A percentile compares a stretch with the other conserved stretches of the same genome.
phyloP scores from a whole-genome alignment of 257 asterid species.

The Solanum habrochaites region DNA sequence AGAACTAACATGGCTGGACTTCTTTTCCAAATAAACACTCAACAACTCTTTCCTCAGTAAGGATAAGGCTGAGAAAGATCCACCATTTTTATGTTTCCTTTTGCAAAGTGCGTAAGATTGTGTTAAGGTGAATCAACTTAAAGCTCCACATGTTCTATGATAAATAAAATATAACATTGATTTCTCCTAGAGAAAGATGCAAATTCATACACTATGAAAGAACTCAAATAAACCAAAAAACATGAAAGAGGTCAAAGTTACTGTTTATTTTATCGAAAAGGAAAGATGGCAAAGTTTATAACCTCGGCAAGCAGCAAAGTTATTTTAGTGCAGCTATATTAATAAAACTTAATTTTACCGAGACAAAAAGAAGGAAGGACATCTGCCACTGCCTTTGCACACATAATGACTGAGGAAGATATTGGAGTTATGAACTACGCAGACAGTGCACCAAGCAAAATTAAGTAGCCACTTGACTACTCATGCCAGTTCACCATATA shows the following conservation, averaged over 20 bases:
- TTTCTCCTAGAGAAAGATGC: background rate
- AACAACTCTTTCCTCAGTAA: conserved; percentile 57
- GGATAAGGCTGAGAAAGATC: conserved; percentile 43
- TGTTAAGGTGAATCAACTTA: conserved; percentile 39
- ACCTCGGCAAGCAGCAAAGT: background rate
- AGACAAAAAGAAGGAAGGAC: background rate
- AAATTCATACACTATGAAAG: background rate
- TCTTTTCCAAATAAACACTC: conserved; percentile 43
- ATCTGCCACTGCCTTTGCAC: background rate
- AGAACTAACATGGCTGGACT: conserved; percentile 32
- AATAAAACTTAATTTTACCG: background rate
- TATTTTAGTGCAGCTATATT: background rate
- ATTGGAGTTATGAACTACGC: background rate
- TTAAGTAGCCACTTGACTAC: background rate
- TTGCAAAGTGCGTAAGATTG: conserved; percentile 49
- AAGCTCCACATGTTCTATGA: conserved; percentile 2
- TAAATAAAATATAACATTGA: background rate
- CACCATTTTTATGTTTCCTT: conserved; percentile 36
- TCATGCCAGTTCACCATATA: background rate
- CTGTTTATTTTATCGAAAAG: background rate
- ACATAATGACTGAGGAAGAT: background rate
- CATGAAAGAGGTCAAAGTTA: background rate
- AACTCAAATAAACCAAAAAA: background rate
- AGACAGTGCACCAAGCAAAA: background rate
- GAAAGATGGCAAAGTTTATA: background rate